Evolutionary conservation across 306 rosid species (phyloP), one percentile per base, ranked within the genome.

Genomic region (Alnus rubra): DNA sequence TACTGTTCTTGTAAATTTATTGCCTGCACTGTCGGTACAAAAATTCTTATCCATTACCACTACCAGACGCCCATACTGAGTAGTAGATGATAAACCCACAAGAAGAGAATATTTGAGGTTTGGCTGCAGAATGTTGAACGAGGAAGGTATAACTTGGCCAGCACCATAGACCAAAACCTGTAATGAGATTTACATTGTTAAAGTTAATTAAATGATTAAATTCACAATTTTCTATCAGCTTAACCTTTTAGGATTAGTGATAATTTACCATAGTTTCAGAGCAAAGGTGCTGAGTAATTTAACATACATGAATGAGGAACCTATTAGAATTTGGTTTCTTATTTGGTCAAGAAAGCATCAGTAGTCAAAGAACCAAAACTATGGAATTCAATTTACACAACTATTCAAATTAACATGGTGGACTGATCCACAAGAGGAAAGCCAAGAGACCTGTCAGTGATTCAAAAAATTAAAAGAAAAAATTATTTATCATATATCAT

Each of bases 141-240:
- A 88, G 78, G 92, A 86, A 78, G 98, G 97, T 74, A 94, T 82
- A 76, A 92, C 97, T 77, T 87, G 82, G 79, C 97, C 98, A 50
- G 92, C 90, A 76, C 97, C 98, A 86, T 92, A 94, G 50, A 94
- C 98, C 73, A 92, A 86, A 84, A 94, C 89, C 98, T 94, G 93
- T 7, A 79, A 49, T 69, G 69, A 56, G 64, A 78, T 56, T 72
- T 42, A 42, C 45, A 42, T 5, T 42, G 45, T 42, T 42, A 42
- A 42, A 42, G 7, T 42, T 42, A 42, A 42, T 42, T 42, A 42
- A 42, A 42, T 42, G 44, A 42, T 42, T 42, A 42, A 42, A 42
- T 42, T 39, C 44, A 39, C 44, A 0, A 39, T 39, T 39, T 39
- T 4, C 44, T 39, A 39, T 39, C 44, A 39, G 44, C 44, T 42